phyloP scores from a whole-genome alignment of 169 alveolate species.

The Plasmodium inui region DNA sequence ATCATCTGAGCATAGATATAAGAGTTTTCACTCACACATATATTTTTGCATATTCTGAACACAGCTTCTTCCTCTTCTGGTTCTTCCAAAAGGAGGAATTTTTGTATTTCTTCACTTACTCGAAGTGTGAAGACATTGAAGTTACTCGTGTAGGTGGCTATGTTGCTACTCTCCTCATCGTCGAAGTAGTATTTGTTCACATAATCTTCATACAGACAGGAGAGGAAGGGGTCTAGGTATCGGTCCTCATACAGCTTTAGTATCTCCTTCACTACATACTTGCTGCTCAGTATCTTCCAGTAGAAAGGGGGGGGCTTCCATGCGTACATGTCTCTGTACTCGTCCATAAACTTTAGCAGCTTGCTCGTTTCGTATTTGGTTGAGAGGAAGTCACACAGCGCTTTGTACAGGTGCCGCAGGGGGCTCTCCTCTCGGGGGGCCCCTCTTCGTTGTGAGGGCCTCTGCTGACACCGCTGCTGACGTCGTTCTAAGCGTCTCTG shows the following conservation, averaged over 20 bases:
- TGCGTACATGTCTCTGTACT: slow-evolving; percentile 86
- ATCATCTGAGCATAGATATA: slow-evolving; percentile 92
- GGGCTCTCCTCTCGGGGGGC: not conserved
- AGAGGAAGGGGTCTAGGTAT: slow-evolving; percentile 86
- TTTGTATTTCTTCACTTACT: slow-evolving; percentile 90
- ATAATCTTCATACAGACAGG: slow-evolving; percentile 89
- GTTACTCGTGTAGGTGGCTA: slow-evolving; percentile 88
- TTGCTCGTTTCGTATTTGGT: slow-evolving; percentile 87
- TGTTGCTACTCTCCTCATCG: slow-evolving; percentile 26
- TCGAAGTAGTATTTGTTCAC: slow-evolving; percentile 80
- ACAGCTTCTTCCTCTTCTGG: slow-evolving; percentile 82
- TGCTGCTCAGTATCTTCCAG: slow-evolving; percentile 87
- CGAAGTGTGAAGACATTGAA: slow-evolving; percentile 91
- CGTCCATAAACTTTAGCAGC: slow-evolving; percentile 88
- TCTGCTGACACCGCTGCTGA: not conserved
- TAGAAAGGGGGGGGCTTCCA: slow-evolving; percentile 91
- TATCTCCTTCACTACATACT: slow-evolving; percentile 85
- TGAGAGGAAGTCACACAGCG: slow-evolving; percentile 84
- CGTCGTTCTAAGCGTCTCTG: not conserved
- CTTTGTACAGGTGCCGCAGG: slow-evolving; percentile 77
- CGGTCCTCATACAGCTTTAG: slow-evolving; percentile 85
- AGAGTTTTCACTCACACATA: slow-evolving; percentile 91
- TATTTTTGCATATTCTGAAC: slow-evolving; percentile 78
- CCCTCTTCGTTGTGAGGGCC: not conserved
- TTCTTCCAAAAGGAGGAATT: slow-evolving; percentile 86